Conservation (phyloP, 225 moss, liverwort and hornwort genomes). For the Antitrichia curtipendula region DNA sequence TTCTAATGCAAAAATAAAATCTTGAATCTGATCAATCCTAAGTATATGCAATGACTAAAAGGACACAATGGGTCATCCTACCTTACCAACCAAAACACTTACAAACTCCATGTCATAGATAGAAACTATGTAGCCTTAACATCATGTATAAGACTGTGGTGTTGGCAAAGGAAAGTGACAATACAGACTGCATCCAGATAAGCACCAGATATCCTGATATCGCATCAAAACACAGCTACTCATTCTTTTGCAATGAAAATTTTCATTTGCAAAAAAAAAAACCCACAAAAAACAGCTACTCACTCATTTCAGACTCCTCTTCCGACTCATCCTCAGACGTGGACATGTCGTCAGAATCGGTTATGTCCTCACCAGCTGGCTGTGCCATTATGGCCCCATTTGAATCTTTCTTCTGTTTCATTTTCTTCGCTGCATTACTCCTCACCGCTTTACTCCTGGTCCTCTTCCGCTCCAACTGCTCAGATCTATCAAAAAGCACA, state of each 20-base stretch:
- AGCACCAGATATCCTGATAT: background rate
- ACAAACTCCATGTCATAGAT: background rate
- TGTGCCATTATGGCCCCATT: background rate
- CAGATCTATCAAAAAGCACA: slow-evolving; percentile 27
- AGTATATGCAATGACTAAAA: background rate
- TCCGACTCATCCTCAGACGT: slow-evolving; percentile 12
- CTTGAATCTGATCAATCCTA: background rate
- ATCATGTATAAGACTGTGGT: background rate
- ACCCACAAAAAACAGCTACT: background rate
- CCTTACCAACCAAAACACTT: background rate
- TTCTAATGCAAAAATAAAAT: background rate
- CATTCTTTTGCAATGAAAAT: background rate
- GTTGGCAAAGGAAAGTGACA: background rate
- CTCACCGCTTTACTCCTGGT: background rate
- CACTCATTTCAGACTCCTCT: slow-evolving; percentile 4
- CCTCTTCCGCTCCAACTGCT: slow-evolving; percentile 34
- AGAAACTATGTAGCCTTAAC: background rate
- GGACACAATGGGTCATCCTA: background rate
- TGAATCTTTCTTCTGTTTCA: background rate
- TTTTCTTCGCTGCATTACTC: background rate
- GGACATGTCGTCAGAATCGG: background rate
- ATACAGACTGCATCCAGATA: background rate
- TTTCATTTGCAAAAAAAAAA: too few relatives aligned
- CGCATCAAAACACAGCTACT: background rate
- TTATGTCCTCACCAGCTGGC: background rate